Percentiles rank a stretch among this genome's conserved stretches.
Conservation (phyloP, 2,329 filamentous ascomycete genomes). For the Trichophyton simii region DNA sequence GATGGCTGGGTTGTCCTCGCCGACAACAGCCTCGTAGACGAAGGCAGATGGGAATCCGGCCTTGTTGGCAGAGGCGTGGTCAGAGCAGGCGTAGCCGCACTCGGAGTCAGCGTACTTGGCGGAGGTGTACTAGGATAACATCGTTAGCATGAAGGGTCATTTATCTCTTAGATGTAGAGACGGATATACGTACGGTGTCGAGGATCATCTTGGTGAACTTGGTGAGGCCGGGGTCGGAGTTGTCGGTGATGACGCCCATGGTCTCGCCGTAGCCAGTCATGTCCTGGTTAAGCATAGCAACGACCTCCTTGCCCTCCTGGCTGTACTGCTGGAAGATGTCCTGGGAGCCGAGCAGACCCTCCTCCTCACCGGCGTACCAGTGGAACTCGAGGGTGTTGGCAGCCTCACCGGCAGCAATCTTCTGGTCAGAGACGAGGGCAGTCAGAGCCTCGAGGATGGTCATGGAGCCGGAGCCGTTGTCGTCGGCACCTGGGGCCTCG, state of each 20-base stretch:
- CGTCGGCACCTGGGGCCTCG: slow-evolving; percentile 83
- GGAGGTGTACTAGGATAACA: slow-evolving; percentile 58
- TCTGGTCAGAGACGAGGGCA: slow-evolving; percentile 60
- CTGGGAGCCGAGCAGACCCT: slow-evolving; percentile 74
- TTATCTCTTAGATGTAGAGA: neutral
- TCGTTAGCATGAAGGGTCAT: neutral
- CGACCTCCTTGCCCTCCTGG: slow-evolving; percentile 59
- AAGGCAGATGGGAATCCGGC: slow-evolving; percentile 54
- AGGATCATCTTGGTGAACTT: slow-evolving; percentile 84
- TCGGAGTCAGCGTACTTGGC: slow-evolving; percentile 80
- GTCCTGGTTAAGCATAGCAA: slow-evolving; percentile 96
- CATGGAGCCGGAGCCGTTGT: slow-evolving; percentile 84
- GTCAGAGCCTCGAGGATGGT: slow-evolving; percentile 88
- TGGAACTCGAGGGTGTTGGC: slow-evolving; percentile 84
- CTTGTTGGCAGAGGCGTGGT: slow-evolving; percentile 32
- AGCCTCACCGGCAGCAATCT: slow-evolving; percentile 57
- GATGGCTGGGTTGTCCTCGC: slow-evolving; percentile 54
- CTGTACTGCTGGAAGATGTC: slow-evolving; percentile 78
- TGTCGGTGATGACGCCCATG: slow-evolving; percentile 84
- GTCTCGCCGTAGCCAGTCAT: slow-evolving; percentile 86
- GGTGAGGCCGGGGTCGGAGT: slow-evolving; percentile 69
- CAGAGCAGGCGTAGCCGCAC: slow-evolving; percentile 74
- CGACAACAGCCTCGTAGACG: slow-evolving; percentile 50
- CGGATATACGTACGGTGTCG: slow-evolving; percentile 40
- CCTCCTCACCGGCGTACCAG: slow-evolving; percentile 40